These are phyloP conservation scores for Sclerotinia borealis DNA, from an alignment of 2,329 filamentous ascomycete species.

Conservation along the genomic window DNA sequence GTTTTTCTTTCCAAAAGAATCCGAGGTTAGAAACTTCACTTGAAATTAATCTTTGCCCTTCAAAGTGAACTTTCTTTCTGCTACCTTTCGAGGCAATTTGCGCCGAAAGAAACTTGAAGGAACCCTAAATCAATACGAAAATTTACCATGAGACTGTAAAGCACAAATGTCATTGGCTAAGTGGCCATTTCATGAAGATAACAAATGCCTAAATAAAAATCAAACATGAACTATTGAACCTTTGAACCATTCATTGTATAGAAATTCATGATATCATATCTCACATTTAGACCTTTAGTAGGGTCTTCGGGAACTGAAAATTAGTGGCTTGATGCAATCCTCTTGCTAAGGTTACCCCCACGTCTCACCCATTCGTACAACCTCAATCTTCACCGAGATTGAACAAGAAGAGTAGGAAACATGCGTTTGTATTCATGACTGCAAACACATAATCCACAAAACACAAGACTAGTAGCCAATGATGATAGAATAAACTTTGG, in stretches of 20 bases:
- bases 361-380: background rate
- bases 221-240: background rate
- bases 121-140: background rate
- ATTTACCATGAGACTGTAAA: background rate
- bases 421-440: background rate
- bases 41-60: background rate
- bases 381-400: background rate
- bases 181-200: background rate
- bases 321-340: background rate
- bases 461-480: background rate
- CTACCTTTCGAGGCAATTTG: background rate
- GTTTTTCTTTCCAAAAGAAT: background rate
- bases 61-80: too few species aligned
- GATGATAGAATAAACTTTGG: background rate
- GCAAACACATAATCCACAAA: background rate
- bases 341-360: background rate
- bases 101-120: background rate
- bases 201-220: background rate
- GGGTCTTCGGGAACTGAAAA: background rate
- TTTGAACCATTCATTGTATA: too few species aligned
- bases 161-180: background rate
- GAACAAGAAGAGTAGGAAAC: background rate
- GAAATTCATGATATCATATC: background rate
- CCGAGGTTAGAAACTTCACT: background rate
- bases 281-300: too few species aligned